Evolutionary conservation across 1,139 yeast genomes (phyloP).

Genomic region (Martiniozyma asiatica): DNA sequence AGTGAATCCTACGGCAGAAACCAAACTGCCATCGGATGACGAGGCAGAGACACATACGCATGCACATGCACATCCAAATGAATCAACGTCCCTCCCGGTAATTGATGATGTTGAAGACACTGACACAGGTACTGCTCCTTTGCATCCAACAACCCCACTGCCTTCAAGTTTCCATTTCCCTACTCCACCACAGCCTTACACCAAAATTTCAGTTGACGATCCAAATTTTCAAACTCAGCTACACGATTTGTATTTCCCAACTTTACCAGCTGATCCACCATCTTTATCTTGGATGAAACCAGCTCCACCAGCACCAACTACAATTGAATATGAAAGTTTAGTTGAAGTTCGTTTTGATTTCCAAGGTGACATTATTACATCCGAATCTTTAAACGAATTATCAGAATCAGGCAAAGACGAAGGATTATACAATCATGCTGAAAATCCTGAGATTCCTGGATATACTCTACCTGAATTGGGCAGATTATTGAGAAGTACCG

Average conservation of each 20-base stretch:
- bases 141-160: constrained; percentile 60
- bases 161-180: constrained; percentile 58
- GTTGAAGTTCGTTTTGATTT: constrained; percentile 79
- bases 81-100: too few species aligned
- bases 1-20: constrained; percentile 22
- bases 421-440: constrained; percentile 89
- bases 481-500: constrained; percentile 66
- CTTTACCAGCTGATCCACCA: constrained; percentile 69
- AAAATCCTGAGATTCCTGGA: constrained; percentile 83
- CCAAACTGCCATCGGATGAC: too few species aligned
- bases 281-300: constrained; percentile 82
- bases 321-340: constrained; percentile 43
- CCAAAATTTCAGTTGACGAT: constrained; percentile 47
- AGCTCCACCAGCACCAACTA: constrained; percentile 32
- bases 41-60: constrained; percentile 25
- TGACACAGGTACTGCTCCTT: constrained; percentile 35
- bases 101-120: constrained; percentile 20
- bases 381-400: constrained; percentile 26
- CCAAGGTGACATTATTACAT: constrained; percentile 59
- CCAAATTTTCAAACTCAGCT: constrained; percentile 69
- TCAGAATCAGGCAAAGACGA: constrained; percentile 33
- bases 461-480: constrained; percentile 77
- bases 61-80: constrained; percentile 6
- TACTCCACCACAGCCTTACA: constrained; percentile 27
- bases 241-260: constrained; percentile 81